Evolutionary conservation across 345 rosid species (phyloP).

Genomic region (Arabidopsis suecica): DNA sequence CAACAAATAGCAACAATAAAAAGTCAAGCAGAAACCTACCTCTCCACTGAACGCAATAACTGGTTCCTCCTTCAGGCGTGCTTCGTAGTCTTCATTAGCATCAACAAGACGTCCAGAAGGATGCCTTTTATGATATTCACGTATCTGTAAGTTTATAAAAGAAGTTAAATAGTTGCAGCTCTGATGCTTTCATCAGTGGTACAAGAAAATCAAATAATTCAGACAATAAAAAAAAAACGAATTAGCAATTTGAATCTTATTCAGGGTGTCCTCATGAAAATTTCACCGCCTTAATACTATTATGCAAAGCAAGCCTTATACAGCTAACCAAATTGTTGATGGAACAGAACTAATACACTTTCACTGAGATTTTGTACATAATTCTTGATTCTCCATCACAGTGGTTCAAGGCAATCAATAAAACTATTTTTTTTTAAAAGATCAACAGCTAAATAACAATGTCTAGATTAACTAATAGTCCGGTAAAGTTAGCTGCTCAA

Average conservation of each 20-base stretch:
- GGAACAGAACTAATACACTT: conserved; percentile 3
- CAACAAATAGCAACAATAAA: neutral
- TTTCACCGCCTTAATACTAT: neutral
- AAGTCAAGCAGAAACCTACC: conserved; percentile 50
- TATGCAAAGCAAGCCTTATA: neutral
- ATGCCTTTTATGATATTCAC: conserved; percentile 91
- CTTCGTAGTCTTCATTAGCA: conserved; percentile 73
- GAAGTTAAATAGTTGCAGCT: conserved; percentile 5
- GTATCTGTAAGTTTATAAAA: conserved; percentile 29
- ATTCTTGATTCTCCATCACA: conserved; percentile 13
- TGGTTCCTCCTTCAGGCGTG: conserved; percentile 81
- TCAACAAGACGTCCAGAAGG: conserved; percentile 85
- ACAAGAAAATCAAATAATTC: neutral
- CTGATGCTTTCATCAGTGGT: neutral
- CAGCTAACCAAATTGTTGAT: neutral
- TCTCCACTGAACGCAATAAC: conserved; percentile 87
- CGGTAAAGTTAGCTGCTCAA: neutral
- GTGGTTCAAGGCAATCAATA: neutral
- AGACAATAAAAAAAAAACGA: neutral
- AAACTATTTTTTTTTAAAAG: neutral
- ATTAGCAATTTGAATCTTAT: neutral
- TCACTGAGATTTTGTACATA: neutral
- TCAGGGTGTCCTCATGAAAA: neutral
- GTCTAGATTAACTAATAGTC: neutral
- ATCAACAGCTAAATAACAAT: conserved; percentile 6